Base-by-base conservation (phyloP, 345 rosid species). In the Ailanthus altissimus region DNA sequence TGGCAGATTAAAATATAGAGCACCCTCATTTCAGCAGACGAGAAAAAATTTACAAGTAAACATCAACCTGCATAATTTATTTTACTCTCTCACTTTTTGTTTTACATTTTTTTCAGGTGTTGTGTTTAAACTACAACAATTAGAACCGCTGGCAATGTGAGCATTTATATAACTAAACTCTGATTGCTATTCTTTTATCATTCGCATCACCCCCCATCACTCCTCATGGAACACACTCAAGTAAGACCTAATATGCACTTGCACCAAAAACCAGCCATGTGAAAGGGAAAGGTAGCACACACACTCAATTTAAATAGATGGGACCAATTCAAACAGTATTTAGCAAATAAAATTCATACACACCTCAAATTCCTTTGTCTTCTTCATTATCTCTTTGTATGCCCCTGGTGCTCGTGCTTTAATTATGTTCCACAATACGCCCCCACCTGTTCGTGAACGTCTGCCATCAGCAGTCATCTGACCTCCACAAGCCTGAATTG, bases 351-450 rank as follows among this genome's bases (percentile, higher is more conserved):
- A 32, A 23, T 58, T 51, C 50, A 54, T 12, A 79, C 80, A n/a
- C n/a, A 93, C 97, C 98, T 96, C 99, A 84, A 96, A 93, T 67
- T 93, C 99, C 83, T 82, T 93, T 26, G 93, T 77, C 75, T 90
- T 91, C 81, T 91, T 92, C 94, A 92, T 91, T 69, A 96, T 96
- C 83, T 96, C 97, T 78, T 78, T 82, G 73, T 92, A 86, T 10
- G 93, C 82, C 70, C 82, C 78, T 18, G 98, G 97, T 79, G 90
- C 94, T 81, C 91, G 89, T 7, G 89, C 83, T 93, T 91, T 93
- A 78, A 96, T 87, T 77, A 91, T 87, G 77, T 83, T 91, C 99
- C 98, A 93, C 66, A 96, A 75, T 65, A 96, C 80, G 28, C 99
- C 99, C 71, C 97, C 98, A 79, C 98, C 87, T 45, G 91, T 92